These are phyloP conservation scores for Akanthomyces dipterigenus DNA, from an alignment of 2,329 filamentous ascomycete species.

Conservation along the genomic window DNA sequence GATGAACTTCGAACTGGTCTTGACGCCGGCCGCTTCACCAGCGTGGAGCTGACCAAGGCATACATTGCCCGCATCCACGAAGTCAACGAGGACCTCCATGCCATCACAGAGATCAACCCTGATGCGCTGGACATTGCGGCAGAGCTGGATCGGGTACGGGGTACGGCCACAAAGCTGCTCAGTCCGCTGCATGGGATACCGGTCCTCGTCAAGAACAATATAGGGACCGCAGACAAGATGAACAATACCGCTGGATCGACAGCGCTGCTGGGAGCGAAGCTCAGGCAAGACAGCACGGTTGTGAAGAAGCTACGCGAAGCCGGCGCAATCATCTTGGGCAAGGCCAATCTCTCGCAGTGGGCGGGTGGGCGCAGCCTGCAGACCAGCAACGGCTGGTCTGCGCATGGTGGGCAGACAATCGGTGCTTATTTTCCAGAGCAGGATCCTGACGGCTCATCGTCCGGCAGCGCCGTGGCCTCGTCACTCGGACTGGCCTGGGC, in stretches of 20 bases:
- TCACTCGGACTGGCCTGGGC: constrained; percentile 49
- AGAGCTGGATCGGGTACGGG: constrained; percentile 24
- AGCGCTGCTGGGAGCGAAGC: constrained; percentile 51
- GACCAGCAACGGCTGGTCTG: constrained; percentile 56
- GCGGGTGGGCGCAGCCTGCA: constrained; percentile 54
- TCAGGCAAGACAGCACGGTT: constrained; percentile 50
- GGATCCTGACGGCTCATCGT: constrained; percentile 55
- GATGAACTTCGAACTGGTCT: constrained; percentile 16
- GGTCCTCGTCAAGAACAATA: constrained; percentile 61
- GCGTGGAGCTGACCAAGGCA: constrained; percentile 28
- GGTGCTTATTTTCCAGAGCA: constrained; percentile 56
- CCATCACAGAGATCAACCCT: constrained; percentile 31
- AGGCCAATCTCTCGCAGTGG: constrained; percentile 60
- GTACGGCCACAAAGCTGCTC: constrained; percentile 8
- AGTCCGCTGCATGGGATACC: constrained; percentile 57
- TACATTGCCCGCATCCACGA: constrained; percentile 23
- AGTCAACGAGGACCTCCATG: constrained; percentile 19
- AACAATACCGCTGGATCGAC: constrained; percentile 58
- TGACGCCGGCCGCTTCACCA: constrained; percentile 24
- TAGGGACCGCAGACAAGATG: constrained; percentile 56
- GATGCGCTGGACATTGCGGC: constrained; percentile 33
- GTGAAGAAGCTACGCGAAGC: constrained; percentile 52
- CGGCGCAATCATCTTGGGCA: constrained; percentile 59
- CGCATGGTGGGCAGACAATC: constrained; percentile 54
- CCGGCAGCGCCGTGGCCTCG: constrained; percentile 57